These are phyloP conservation scores for Panaeolus papilionaceus DNA, from an alignment of 768 basidiomycete species.

Conservation along the genomic window DNA sequence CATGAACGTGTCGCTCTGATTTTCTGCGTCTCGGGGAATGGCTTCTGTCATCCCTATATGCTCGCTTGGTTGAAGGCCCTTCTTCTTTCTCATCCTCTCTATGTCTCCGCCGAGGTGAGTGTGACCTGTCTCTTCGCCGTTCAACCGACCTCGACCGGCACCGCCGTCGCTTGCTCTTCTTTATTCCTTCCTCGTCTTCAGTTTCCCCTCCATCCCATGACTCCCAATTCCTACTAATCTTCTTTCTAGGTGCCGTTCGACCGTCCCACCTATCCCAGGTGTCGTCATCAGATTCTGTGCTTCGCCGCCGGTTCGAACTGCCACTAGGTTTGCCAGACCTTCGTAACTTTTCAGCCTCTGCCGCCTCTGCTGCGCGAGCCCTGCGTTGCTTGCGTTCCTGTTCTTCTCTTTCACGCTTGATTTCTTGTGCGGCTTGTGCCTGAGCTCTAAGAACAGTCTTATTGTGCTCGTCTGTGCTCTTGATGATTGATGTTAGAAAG, in stretches of 20 bases:
- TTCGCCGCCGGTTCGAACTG: slow-evolving; percentile 35
- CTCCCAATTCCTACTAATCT: slow-evolving; percentile 56
- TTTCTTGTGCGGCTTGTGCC: slow-evolving; percentile 73
- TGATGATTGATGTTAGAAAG: slow-evolving; percentile 84
- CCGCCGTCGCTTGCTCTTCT: slow-evolving; percentile 30
- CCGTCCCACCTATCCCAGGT: slow-evolving; percentile 62
- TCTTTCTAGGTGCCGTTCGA: slow-evolving; percentile 54
- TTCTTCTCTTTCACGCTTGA: slow-evolving; percentile 72
- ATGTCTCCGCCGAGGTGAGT: slow-evolving; percentile 27
- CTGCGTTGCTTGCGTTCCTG: slow-evolving; percentile 65
- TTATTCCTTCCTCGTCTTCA: slow-evolving; percentile 39
- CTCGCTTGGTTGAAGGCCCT: slow-evolving; percentile 15
- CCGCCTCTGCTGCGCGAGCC: slow-evolving; percentile 78
- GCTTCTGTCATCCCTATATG: slow-evolving; percentile 23
- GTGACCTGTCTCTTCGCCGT: slow-evolving; percentile 29
- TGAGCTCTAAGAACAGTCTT: slow-evolving; percentile 80
- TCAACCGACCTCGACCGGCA: slow-evolving; percentile 34
- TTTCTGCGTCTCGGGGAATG: slow-evolving; percentile 29
- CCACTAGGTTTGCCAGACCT: slow-evolving; percentile 34
- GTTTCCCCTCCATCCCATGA: slow-evolving; percentile 50
- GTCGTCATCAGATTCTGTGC: slow-evolving; percentile 34
- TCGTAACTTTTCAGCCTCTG: slow-evolving; percentile 63
- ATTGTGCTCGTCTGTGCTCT: slow-evolving; percentile 96
- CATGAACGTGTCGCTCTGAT: slow-evolving; percentile 26
- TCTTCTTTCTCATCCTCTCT: slow-evolving; percentile 20